Percentiles rank a stretch among this genome's conserved stretches.
phyloP scores from a whole-genome alignment of 352 stramenopile genomes.

The Phytophthora ohioensis region DNA sequence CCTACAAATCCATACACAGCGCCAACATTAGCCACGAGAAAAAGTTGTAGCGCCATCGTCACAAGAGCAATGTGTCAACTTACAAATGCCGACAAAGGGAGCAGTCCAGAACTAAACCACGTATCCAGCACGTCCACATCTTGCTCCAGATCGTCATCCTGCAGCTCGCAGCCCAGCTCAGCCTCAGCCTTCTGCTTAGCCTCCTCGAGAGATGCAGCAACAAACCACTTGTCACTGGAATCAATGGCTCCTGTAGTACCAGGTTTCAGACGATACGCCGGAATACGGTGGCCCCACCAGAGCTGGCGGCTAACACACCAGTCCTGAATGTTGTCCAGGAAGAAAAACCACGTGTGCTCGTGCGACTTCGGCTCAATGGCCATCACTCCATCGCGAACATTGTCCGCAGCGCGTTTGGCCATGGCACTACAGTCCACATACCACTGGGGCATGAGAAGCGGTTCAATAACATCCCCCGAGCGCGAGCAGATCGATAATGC shows the following conservation, averaged over 20 bases:
- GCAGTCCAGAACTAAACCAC: conserved; percentile 99
- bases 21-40: background rate
- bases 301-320: conserved; percentile 99
- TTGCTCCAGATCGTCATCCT: conserved; percentile 92
- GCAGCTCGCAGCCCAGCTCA: conserved; percentile 73
- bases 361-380: conserved; percentile 96
- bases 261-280: conserved; percentile 92
- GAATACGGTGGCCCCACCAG: conserved; percentile 99
- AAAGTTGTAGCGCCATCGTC: background rate
- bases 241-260: conserved; percentile 16
- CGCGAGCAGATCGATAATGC: conserved; percentile 96
- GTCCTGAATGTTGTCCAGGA: conserved; percentile 99
- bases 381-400: conserved; percentile 95
- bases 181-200: conserved; percentile 90
- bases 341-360: conserved; percentile 96
- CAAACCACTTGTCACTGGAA: conserved; percentile 92
- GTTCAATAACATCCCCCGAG: conserved; percentile 99
- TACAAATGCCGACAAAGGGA: conserved; percentile 91
- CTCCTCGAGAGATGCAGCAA: conserved; percentile 93
- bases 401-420: conserved; percentile 94
- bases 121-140: conserved; percentile 99
- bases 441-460: conserved; percentile 99
- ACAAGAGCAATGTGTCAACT: conserved; percentile 8
- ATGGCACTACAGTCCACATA: conserved; percentile 98
- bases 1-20: conserved; percentile 71